Conservation (phyloP, 116 monocot genomes). For the Cymodocea nodosa region DNA sequence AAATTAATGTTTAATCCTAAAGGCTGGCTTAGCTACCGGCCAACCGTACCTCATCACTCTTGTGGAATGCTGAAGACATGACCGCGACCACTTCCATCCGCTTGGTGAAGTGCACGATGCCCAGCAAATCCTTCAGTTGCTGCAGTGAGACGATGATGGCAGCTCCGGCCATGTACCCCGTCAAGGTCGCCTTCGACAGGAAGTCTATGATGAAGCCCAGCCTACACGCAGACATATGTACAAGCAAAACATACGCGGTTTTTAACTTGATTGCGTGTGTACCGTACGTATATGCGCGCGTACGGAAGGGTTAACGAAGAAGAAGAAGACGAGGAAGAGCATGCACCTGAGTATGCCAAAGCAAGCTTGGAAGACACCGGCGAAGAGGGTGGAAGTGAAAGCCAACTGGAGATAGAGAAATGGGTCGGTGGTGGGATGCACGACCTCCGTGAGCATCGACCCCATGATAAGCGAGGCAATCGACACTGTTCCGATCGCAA, state of each 20-base stretch:
- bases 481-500: slow-evolving; percentile 80
- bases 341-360: slow-evolving; percentile 57
- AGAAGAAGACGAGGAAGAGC: no score
- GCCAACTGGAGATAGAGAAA: slow-evolving; percentile 66
- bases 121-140: slow-evolving; percentile 74
- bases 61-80: slow-evolving; percentile 64
- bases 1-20: no score
- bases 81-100: slow-evolving; percentile 74
- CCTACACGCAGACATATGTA: slow-evolving; percentile 1
- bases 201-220: slow-evolving; percentile 86
- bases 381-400: slow-evolving; percentile 82
- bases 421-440: slow-evolving; percentile 36
- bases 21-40: no score
- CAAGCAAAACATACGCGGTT: no score
- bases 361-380: slow-evolving; percentile 74
- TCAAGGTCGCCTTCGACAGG: slow-evolving; percentile 72
- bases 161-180: slow-evolving; percentile 92
- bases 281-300: no score
- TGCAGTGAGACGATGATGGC: slow-evolving; percentile 92
- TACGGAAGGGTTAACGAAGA: no score
- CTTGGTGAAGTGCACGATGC: slow-evolving; percentile 78
- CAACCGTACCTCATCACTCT: slow-evolving; percentile 55
- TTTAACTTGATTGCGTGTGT: no score
- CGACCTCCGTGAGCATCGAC: slow-evolving; percentile 55
- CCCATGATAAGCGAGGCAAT: slow-evolving; percentile 92